Evolutionary conservation across 2,329 filamentous ascomycete genomes (phyloP), one percentile per base, ranked within the genome.

Genomic region (Xylariaceae sp.): DNA sequence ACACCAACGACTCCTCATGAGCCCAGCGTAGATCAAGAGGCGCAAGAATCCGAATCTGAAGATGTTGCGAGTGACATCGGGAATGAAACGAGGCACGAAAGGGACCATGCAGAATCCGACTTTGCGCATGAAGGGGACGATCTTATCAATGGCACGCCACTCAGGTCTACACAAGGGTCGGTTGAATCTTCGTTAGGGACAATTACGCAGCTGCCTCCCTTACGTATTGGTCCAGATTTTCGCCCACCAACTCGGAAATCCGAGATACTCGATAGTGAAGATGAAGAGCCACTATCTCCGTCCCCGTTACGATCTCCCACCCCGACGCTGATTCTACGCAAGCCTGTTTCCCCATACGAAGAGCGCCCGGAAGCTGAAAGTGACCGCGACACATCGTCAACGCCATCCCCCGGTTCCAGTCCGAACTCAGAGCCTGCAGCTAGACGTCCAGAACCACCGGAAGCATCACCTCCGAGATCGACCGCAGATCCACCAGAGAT

Each of bases 181-280:
- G 6, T 27, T 2, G 27, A 30, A 8, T 43, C 54, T 45, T 51
- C 53, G 34, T 31, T 44, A 26, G 50, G 43, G 12, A 45, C 55
- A 3, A 42, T 47, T 6, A 56, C 53, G 4, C 46, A 49, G 6
- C 53, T 55, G 12, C 55, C 61, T 5, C 51, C 59, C 7, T 43
- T 63, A 31, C 59, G 61, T 27, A 55, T 57, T 39, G 40, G 35
- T 29, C 32, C 50, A 3, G 35, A 47, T 31, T 41, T 50, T 7
- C 53, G 32, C 32, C 54, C 37, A 6, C 34, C 34, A 4, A 19
- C 50, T 40, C 39, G 54, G 6, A 54, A 57, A 2, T 49, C 47
- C 2, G 52, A 53, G 30, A 64, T 75, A 6, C 61, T 62, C 4
- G 73, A 76, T 32, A 76, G 72, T 53, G 72, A 75, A 19, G 72